Percentiles rank a stretch among this genome's conserved stretches.
phyloP scores from a whole-genome alignment of 2,329 filamentous ascomycete genomes.

The Dactylellina drechsleri region DNA sequence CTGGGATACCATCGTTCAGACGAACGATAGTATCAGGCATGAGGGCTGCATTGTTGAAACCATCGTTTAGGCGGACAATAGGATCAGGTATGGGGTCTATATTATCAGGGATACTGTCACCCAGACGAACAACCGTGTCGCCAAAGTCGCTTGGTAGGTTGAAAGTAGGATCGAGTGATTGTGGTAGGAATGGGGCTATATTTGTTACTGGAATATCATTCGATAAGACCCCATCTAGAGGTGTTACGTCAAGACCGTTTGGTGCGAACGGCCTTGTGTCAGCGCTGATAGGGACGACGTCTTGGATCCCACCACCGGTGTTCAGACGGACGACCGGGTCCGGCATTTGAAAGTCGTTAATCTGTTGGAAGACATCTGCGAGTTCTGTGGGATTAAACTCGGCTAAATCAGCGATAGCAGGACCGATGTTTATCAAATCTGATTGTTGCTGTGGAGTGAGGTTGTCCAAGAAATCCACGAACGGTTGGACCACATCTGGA shows the following conservation, averaged over 20 bases:
- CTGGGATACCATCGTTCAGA: background rate
- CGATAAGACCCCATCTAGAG: too few species aligned
- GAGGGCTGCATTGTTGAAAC: background rate
- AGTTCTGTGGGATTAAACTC: conserved; percentile 9
- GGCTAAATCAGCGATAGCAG: conserved; percentile 12
- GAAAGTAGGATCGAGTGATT: too few species aligned
- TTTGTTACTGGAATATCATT: background rate
- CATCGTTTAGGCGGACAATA: background rate
- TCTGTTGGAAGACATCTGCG: conserved; percentile 21
- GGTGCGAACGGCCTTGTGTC: background rate
- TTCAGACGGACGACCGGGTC: conserved; percentile 9
- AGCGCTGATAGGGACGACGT: background rate
- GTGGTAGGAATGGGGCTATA: background rate
- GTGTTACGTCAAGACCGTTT: background rate
- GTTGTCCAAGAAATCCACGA: conserved; percentile 15
- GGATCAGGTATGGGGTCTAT: too few species aligned
- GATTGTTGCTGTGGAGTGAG: conserved; percentile 10
- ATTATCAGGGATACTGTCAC: too few species aligned
- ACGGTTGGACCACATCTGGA: background rate
- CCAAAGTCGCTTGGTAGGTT: too few species aligned
- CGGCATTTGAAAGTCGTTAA: conserved; percentile 9
- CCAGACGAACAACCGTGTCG: too few species aligned
- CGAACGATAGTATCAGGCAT: background rate
- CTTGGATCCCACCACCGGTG: background rate
- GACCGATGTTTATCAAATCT: conserved; percentile 26